Base-by-base conservation (phyloP, 768 basidiomycete genomes). In the Boletus speciosus region DNA sequence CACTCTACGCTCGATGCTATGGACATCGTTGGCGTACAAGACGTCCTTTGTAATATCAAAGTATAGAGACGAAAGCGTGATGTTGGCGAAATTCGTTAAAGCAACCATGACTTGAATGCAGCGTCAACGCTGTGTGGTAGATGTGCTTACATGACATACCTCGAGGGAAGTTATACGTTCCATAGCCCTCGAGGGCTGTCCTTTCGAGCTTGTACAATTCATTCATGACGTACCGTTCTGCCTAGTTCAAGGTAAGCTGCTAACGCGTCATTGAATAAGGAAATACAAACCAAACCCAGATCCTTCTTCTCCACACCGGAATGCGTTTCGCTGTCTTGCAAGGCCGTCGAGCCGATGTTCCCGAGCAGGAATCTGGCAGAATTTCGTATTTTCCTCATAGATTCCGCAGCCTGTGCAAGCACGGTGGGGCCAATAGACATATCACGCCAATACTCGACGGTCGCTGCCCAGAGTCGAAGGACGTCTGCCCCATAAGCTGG, bases 11-110 rank as follows among this genome's bases (percentile, higher is more conserved):
- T 82, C 76, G 3, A 68, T 60, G 54, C 80, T 80, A 21, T 76
- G 61, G 3, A 71, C 51, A 9, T 73, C 65, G 61, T 90, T 79
- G 34, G 91, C 90, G 64, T 99, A 98, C 10, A 99, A 73, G 42
- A 80, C 79, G 68, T 98, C 96, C 68, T 97, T 97, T 34, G 84
- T 90, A 46, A 90, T 84, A 63, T 95, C 93, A 58, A 98, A 91
- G 71, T 98, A 98, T 32, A 96, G 73, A 0, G 93, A 86, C 0
- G 96, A 98, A 21, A 98, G 77, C 0, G 88, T 90, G 54, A 84
- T 78, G 62, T 92, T 93, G 29, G 85, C 81, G 59, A 97, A 98
- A 58, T 86, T 82, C 37, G 79, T 81, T 12, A 96, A 69, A 9
- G 88, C 75, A 50, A 76, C 83, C 60, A 90, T 78, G 36, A 91